phyloP scores from a whole-genome alignment of 495 filamentous ascomycete species.

The Aspergillus diversus region DNA sequence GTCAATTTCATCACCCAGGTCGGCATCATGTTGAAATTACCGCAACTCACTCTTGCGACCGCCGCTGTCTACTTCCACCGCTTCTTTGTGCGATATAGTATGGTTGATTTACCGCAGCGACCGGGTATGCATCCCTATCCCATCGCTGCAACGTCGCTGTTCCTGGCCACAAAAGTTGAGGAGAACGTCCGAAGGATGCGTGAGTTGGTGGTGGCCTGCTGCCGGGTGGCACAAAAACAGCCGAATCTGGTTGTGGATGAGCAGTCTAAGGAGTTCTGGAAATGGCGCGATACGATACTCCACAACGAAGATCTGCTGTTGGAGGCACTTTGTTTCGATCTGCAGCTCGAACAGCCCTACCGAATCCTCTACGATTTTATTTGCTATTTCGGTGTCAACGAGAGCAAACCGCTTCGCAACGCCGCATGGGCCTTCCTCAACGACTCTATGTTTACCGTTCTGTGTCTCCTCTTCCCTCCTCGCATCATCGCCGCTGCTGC shows the following conservation, averaged over 20 bases:
- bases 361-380: conserved; percentile 78
- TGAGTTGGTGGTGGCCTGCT: conserved; percentile 88
- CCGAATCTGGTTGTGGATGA: conserved; percentile 84
- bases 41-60: conserved; percentile 86
- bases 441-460: conserved; percentile 78
- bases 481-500: conserved; percentile 82
- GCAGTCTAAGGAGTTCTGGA: conserved; percentile 95
- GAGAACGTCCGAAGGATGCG: conserved; percentile 94
- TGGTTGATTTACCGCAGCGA: conserved; percentile 64
- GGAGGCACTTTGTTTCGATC: conserved; percentile 90
- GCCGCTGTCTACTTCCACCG: conserved; percentile 94
- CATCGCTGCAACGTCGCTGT: conserved; percentile 86
- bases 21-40: conserved; percentile 89
- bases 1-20: conserved; percentile 96
- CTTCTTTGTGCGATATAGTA: conserved; percentile 86
- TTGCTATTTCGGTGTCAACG: conserved; percentile 65
- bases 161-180: conserved; percentile 94
- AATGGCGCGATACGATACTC: conserved; percentile 91
- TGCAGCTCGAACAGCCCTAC: conserved; percentile 85
- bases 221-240: conserved; percentile 93
- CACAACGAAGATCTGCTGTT: conserved; percentile 89
- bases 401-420: conserved; percentile 77
- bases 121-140: conserved; percentile 83
- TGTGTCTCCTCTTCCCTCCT: conserved; percentile 80
- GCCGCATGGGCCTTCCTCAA: conserved; percentile 91